These are phyloP conservation scores for Erodium trifolium DNA, from an alignment of 441 rosid species.

Conservation along the genomic window DNA sequence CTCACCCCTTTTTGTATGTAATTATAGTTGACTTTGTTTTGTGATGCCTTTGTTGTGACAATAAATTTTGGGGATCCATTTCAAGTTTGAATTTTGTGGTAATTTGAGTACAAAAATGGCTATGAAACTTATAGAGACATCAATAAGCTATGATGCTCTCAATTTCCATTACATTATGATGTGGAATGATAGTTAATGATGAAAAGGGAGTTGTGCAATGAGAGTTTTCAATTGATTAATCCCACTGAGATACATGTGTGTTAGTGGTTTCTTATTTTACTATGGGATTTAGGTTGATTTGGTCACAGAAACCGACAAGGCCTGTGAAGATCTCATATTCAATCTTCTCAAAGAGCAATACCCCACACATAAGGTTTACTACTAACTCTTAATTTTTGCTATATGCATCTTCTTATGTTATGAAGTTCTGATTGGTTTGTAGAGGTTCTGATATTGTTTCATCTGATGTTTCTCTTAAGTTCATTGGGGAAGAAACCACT, in stretches of 20 bases:
- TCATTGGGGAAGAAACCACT: conserved; percentile 94
- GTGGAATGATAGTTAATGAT: neutral
- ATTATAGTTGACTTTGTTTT: neutral
- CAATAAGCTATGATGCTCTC: too few species aligned
- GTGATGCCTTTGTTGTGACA: neutral
- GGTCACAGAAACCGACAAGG: conserved; percentile 93
- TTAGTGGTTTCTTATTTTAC: neutral
- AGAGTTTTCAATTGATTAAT: too few species aligned
- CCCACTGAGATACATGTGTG: neutral
- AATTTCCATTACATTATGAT: too few species aligned
- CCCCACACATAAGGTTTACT: conserved; percentile 69
- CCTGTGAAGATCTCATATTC: conserved; percentile 88
- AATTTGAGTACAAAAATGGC: neutral
- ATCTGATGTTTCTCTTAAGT: conserved; percentile 29
- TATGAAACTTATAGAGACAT: neutral
- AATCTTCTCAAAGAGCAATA: conserved; percentile 54
- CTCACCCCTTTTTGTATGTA: neutral
- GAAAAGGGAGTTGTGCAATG: too few species aligned
- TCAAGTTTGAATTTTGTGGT: neutral
- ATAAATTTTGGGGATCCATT: neutral
- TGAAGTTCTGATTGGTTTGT: neutral
- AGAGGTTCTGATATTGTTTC: neutral
- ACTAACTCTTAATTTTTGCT: conserved; percentile 5
- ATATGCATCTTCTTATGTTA: neutral
- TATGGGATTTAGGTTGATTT: conserved; percentile 59